Base-by-base conservation (phyloP, 768 basidiomycete species). In the Boletus reticuloceps region DNA sequence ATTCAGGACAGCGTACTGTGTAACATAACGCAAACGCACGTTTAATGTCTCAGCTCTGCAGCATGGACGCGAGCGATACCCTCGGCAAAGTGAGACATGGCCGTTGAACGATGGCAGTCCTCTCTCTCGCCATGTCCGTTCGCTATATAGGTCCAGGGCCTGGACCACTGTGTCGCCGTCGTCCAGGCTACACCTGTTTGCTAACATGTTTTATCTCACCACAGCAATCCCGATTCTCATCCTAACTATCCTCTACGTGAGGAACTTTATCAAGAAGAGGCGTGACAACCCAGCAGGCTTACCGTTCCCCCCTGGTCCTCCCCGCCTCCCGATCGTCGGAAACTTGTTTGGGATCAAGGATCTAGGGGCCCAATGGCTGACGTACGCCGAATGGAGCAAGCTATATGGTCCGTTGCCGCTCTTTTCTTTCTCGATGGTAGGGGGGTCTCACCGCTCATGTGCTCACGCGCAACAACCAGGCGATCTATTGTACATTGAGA, bases 231-330 rank as follows among this genome's bases (percentile, higher is more conserved):
- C 51, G 9, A 19, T 54, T 25, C 7, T 54, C 2, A 17, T 53
- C 7, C 22, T 60, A 20, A 49, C 38, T 34, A 6, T 49, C 27
- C 6, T 61, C 37, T 53, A 14, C 6, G 3, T 53, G 48, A 51
- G 22, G 36, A 54, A 16, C 2, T 47, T 51, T 31, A 20, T 63
- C 29, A 47, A 19, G 42, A 57, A 45, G 45, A 52, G 40, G 32
- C 34, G 31, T 32, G 52, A 51, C 25, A 64, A 69, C 13, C 60
- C 67, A 16, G 32, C 50, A 22, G 57, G 65, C 8, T 50, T 66
- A 4, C 64, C 62, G 8, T 44, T 75, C 13, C 78, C 78, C n/a
- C 78, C 77, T 19, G 78, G 78, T 13, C 76, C 78, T 8, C 69
- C 61, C 36, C 67, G 68, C 34, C 60, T 74, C n/a, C 77, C 78